Conservation (phyloP, 352 stramenopile genomes). For the Peronospora belbahrii region DNA sequence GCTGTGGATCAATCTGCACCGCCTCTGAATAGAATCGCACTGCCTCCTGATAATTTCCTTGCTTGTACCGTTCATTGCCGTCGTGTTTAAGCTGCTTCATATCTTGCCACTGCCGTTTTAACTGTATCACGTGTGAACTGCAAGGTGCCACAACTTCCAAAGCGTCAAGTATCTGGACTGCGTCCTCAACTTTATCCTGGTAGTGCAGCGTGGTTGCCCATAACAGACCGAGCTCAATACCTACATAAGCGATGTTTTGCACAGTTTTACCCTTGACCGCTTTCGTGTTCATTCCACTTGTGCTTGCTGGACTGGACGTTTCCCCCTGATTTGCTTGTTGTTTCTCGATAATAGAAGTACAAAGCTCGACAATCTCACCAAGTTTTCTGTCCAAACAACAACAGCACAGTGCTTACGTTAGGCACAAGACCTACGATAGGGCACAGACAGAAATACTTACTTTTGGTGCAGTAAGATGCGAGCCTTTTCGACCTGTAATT, state of each 20-base stretch:
- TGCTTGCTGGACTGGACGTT: background rate
- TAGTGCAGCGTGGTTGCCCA: slow-evolving; percentile 65
- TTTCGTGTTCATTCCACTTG: slow-evolving; percentile 3
- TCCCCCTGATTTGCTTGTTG: slow-evolving; percentile 25
- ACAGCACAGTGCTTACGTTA: slow-evolving; percentile 1
- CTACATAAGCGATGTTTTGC: slow-evolving; percentile 40
- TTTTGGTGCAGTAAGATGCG: slow-evolving; percentile 56
- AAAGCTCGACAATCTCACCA: slow-evolving; percentile 41
- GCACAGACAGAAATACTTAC: slow-evolving; percentile 26
- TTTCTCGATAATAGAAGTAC: slow-evolving; percentile 41
- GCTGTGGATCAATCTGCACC: slow-evolving; percentile 47
- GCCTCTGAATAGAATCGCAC: slow-evolving; percentile 57
- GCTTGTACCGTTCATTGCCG: slow-evolving; percentile 64
- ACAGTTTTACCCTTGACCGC: slow-evolving; percentile 16
- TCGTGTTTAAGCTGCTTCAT: slow-evolving; percentile 64
- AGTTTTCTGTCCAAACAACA: slow-evolving; percentile 38
- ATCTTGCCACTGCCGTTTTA: slow-evolving; percentile 53
- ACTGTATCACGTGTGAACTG: slow-evolving; percentile 60
- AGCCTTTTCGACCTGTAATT: slow-evolving; percentile 57
- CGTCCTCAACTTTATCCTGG: slow-evolving; percentile 57
- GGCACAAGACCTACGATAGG: background rate
- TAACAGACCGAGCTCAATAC: slow-evolving; percentile 54
- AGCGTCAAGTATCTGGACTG: slow-evolving; percentile 40
- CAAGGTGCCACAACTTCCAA: slow-evolving; percentile 58
- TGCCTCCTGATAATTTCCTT: slow-evolving; percentile 42